These are phyloP conservation scores for Poa annua DNA, from an alignment of 176 grass and related monocot species.

Conservation along the genomic window DNA sequence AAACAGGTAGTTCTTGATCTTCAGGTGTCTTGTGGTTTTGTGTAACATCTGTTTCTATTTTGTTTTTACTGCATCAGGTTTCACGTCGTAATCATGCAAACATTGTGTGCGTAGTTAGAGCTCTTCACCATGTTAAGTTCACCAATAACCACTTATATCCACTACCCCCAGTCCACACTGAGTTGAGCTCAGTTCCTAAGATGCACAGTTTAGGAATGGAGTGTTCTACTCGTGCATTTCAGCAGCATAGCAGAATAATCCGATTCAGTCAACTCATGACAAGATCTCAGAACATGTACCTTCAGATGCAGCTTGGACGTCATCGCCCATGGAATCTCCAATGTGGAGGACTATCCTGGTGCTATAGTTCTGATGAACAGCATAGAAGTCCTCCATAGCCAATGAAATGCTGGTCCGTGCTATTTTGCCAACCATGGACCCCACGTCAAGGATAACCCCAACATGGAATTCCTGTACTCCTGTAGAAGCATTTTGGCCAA, in stretches of 20 bases:
- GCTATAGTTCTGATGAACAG: constrained; percentile 33
- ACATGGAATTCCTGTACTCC: constrained; percentile 27
- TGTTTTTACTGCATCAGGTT: background rate
- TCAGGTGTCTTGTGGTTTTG: background rate
- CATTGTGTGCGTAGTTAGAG: background rate
- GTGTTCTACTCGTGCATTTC: background rate
- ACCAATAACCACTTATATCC: background rate
- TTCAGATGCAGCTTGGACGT: constrained; percentile 52
- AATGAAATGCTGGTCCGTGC: constrained; percentile 52
- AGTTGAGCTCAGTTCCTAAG: background rate
- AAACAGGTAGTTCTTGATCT: background rate
- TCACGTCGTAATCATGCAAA: background rate
- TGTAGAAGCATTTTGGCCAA: constrained; percentile 7
- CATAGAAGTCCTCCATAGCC: constrained; percentile 72
- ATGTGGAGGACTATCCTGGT: constrained; percentile 49
- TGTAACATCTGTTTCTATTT: background rate
- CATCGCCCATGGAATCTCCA: constrained; percentile 48
- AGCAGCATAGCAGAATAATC: background rate
- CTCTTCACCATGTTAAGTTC: background rate
- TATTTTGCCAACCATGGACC: constrained; percentile 45
- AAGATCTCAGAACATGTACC: constrained; percentile 38
- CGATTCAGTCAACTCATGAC: background rate
- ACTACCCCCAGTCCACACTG: background rate
- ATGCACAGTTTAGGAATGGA: background rate
- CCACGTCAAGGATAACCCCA: constrained; percentile 56